Base-by-base conservation (phyloP, 163 green algal species). In the Scenedesmus sp. region DNA sequence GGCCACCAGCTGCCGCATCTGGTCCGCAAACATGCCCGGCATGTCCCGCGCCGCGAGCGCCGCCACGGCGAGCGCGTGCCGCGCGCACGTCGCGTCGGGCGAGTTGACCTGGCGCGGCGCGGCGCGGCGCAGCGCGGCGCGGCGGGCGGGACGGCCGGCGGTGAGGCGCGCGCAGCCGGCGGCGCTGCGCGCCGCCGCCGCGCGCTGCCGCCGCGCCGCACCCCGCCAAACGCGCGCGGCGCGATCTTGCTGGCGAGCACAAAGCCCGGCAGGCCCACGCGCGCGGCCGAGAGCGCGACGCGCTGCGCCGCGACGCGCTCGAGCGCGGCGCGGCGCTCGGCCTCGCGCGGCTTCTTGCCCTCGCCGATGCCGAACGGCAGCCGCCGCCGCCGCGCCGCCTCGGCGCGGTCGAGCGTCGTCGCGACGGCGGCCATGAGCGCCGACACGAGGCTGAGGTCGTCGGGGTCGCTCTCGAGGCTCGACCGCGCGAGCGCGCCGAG, bases 41-140 rank as follows among this genome's bases (percentile, higher is more conserved):
- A 73, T 60, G 63, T 88, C 82, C 1, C 73, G 56, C 1, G 89
- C 89, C 31, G 87, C 84, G 20, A 89, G 69, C 9, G 78, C 80
- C 24, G 86, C 89, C 60, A 96, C 71, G 0, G 90, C 92, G 56
- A 97, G 73, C 15, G 92, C 89, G 77, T 97, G 92, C 13, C 92
- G 77, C 15, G 89, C 91, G 28, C 88, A 91, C 45, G 90, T 60
- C 0, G 88, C 66, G 65, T 97, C 92, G 34, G 74, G 70, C 50
- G 82, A 91, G 44, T 85, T 71, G 29, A 90, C 70, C n/a, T n/a
- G n/a, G 29, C 76, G 80, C 63, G 63, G 13, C 31, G 36, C n/a
- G n/a, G n/a, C n/a, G n/a, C n/a, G n/a, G n/a, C 44, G 47, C 63
- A 26, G n/a, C n/a, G n/a, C n/a, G n/a, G n/a, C n/a, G n/a, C n/a